Conservation (phyloP, 257 asterid genomes). For the Solanum tacnaense region DNA sequence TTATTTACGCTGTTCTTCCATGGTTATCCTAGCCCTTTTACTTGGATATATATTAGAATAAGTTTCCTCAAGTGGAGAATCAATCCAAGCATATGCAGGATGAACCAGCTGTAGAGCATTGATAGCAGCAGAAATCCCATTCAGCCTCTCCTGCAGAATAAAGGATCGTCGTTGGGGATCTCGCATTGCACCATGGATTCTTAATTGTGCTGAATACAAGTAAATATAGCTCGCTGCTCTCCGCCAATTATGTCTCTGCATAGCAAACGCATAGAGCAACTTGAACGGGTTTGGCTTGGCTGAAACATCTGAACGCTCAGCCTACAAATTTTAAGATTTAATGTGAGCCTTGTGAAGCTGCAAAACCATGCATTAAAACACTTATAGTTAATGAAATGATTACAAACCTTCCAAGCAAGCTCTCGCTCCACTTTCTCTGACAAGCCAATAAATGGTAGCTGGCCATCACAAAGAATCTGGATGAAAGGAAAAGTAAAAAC, state of each 20-base stretch:
- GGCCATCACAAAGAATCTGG: slow-evolving; percentile 88
- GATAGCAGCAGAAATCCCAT: slow-evolving; percentile 80
- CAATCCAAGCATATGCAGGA: slow-evolving; percentile 95
- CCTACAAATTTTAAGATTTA: slow-evolving; percentile 36
- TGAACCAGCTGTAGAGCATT: slow-evolving; percentile 91
- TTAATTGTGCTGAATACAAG: slow-evolving; percentile 53
- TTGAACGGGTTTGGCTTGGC: slow-evolving; percentile 80
- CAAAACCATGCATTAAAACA: background rate
- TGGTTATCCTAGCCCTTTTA: slow-evolving; percentile 69
- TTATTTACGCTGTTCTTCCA: slow-evolving; percentile 48
- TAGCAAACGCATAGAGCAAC: slow-evolving; percentile 83
- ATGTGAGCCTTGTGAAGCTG: background rate
- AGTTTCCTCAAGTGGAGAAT: slow-evolving; percentile 39
- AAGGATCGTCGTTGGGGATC: slow-evolving; percentile 52
- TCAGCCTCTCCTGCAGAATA: slow-evolving; percentile 77
- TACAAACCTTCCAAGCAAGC: slow-evolving; percentile 89
- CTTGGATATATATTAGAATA: slow-evolving; percentile 47
- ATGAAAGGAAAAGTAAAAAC: slow-evolving; percentile 13
- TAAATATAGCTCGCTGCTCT: slow-evolving; percentile 81
- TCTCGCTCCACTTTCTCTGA: slow-evolving; percentile 83
- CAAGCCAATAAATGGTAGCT: slow-evolving; percentile 85
- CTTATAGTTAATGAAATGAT: background rate
- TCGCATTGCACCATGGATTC: slow-evolving; percentile 50
- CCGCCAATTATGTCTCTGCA: slow-evolving; percentile 91
- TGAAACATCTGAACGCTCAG: slow-evolving; percentile 81